Evolutionary conservation across 129 eudicot genomes (phyloP), one percentile per base, ranked within the genome.

Genomic region (Flaveria robusta): DNA sequence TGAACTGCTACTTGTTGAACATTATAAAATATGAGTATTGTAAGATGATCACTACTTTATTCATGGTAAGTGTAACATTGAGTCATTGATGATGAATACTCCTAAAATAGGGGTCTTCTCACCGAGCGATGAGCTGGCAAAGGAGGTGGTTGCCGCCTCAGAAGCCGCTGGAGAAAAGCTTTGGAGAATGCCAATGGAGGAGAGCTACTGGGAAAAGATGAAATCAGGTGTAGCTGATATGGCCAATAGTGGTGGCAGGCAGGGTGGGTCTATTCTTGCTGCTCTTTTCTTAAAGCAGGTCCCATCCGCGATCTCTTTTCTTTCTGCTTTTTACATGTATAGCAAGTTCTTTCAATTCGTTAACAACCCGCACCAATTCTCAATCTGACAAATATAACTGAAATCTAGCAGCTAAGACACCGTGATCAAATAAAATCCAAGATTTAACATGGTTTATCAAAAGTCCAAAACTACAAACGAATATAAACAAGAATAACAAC

Each of bases 181-280:
- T 15, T 93, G 98, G 97, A 90, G 97, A 65, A 49, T 93, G 93
- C 98, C 98, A 4, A n/a, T 93, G 88, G 98, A 93, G 85, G 98
- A 93, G 31, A 90, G 98, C 76, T 93, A 93, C 64, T 90, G 98
- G 97, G 98, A 93, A 68, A 80, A 86, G 42, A 93, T 93, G 98
- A 93, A 93, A 85, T 93, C 98, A 26, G 91, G 96, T 29, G 93
- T 93, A 14, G 98, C 98, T 71, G 98, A 93, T 79, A 90, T 93
- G 98, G 96, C 88, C 7, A 93, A 93, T 79, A 90, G 96, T 13
- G 98, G 98, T 43, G 96, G 93, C 74, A 91, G 93, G 14, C 97
- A 82, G 71, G 98, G 88, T 72, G 98, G 97, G 82, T 77, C 98
- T 26, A 93, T 93, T 65, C 87, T 88, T n/a, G 98, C 98, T 10